Percentiles rank a stretch among this genome's conserved stretches.
Conservation (phyloP, 139 green algal species). For the Marvania coccoides region DNA sequence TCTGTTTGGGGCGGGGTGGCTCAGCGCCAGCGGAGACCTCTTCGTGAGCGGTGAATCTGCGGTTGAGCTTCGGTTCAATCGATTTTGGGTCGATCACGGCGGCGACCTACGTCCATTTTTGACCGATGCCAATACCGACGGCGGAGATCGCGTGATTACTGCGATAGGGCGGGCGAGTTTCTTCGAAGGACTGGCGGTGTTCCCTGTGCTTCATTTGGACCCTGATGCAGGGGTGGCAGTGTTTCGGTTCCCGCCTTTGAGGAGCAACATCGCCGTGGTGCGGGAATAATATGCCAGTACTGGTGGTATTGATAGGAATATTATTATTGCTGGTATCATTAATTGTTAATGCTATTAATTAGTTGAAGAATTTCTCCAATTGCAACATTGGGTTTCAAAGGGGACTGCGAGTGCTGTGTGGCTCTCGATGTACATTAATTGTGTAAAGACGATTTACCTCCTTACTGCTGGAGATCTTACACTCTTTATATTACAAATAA, state of each 20-base stretch:
- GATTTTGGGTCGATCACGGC: conserved; percentile 38
- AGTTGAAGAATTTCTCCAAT: too few relatives aligned
- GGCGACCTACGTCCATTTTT: conserved; percentile 15
- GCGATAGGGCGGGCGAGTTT: conserved; percentile 14
- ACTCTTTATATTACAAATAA: too few relatives aligned
- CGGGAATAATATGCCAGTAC: too few relatives aligned
- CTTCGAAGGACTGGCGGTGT: conserved; percentile 36
- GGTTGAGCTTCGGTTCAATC: conserved; percentile 34
- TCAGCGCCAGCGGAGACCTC: conserved; percentile 28
- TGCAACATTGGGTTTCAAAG: too few relatives aligned
- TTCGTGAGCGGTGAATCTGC: conserved; percentile 14
- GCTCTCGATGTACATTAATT: too few relatives aligned
- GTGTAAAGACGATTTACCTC: too few relatives aligned
- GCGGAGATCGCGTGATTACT: neutral
- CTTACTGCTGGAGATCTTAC: too few relatives aligned
- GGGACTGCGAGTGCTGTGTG: too few relatives aligned
- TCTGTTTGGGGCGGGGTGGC: conserved; percentile 32
- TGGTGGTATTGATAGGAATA: too few relatives aligned
- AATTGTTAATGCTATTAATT: too few relatives aligned
- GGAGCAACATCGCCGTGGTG: conserved; percentile 21
- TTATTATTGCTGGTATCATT: too few relatives aligned
- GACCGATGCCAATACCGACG: neutral
- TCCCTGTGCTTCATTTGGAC: conserved; percentile 43
- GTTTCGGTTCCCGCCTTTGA: conserved; percentile 45
- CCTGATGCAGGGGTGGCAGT: conserved; percentile 25